A percentile compares a stretch with the other conserved stretches of the same genome.
Evolutionary conservation across 192 early-diverging fungal genomes (phyloP).

Genomic region (Podochytrium sp.): DNA sequence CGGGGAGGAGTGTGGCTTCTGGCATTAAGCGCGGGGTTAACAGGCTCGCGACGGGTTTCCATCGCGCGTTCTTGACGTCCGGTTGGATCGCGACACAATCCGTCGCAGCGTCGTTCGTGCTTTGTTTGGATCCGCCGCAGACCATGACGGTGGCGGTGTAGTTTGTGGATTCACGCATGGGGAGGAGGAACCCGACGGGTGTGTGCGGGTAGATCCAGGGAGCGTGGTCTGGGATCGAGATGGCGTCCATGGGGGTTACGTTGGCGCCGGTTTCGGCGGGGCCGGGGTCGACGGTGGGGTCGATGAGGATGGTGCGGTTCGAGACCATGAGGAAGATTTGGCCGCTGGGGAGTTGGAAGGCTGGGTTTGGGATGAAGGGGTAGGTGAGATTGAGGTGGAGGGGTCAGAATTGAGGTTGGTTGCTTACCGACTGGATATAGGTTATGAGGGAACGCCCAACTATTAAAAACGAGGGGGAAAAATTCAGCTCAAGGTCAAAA

Average conservation of each 20-base stretch:
- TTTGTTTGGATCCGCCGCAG: conserved; percentile 39
- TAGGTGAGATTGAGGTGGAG: no score
- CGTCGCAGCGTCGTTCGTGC: conserved; percentile 1
- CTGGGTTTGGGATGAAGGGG: no score
- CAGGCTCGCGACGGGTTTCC: conserved; percentile 28
- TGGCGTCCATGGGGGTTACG: not conserved
- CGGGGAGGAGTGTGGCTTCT: conserved; percentile 41
- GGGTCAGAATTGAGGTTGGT: not conserved
- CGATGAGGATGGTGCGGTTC: conserved; percentile 32
- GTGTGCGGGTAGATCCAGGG: conserved; percentile 46
- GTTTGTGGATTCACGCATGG: conserved; percentile 32
- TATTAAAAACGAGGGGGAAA: no score
- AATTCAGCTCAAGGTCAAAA: no score
- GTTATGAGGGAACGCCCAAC: conserved; percentile 30
- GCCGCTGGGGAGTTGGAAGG: conserved; percentile 20
- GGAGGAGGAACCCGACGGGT: conserved; percentile 33
- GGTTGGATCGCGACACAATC: conserved; percentile 31
- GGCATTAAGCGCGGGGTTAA: conserved; percentile 37
- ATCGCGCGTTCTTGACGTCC: conserved; percentile 26
- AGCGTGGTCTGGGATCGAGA: conserved; percentile 16
- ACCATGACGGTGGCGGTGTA: conserved; percentile 23
- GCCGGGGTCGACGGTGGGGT: conserved; percentile 14
- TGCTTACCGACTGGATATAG: conserved; percentile 26
- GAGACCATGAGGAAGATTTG: conserved; percentile 31
- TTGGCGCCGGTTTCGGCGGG: conserved; percentile 3